Percentiles rank a stretch among this genome's conserved stretches.
Evolutionary conservation across 2,329 filamentous ascomycete genomes (phyloP).

Genomic region (Ascochyta koolunga): DNA sequence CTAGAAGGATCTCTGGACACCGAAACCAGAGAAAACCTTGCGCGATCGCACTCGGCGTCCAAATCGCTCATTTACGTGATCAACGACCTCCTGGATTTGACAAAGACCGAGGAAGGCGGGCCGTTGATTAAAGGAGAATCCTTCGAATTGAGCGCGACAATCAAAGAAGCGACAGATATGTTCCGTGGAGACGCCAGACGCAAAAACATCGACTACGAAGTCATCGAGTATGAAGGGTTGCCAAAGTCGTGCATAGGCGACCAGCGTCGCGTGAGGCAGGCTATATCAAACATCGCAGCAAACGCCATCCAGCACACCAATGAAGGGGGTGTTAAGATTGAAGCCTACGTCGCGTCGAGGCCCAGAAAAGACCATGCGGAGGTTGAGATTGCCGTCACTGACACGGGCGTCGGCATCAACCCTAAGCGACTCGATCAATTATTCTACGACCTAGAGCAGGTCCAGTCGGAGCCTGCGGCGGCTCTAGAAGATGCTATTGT

Average conservation of each 20-base stretch:
- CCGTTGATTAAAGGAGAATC: slow-evolving; percentile 79
- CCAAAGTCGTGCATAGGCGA: slow-evolving; percentile 78
- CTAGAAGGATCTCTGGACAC: slow-evolving; percentile 79
- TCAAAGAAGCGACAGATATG: slow-evolving; percentile 77
- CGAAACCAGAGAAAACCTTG: slow-evolving; percentile 83
- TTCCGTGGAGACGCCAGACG: slow-evolving; percentile 76
- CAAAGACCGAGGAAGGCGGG: slow-evolving; percentile 84
- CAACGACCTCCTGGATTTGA: slow-evolving; percentile 87
- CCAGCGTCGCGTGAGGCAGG: slow-evolving; percentile 78
- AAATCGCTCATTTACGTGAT: slow-evolving; percentile 94
- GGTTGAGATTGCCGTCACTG: slow-evolving; percentile 76
- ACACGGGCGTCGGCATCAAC: slow-evolving; percentile 73
- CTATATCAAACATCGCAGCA: slow-evolving; percentile 79
- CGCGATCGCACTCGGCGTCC: slow-evolving; percentile 85
- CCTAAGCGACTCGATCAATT: slow-evolving; percentile 62
- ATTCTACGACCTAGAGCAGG: slow-evolving; percentile 70
- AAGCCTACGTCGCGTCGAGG: slow-evolving; percentile 64
- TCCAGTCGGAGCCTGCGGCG: slow-evolving; percentile 49
- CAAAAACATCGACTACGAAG: slow-evolving; percentile 74
- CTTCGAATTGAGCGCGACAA: slow-evolving; percentile 73
- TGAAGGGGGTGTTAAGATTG: slow-evolving; percentile 70
- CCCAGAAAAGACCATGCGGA: slow-evolving; percentile 58
- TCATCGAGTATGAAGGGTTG: slow-evolving; percentile 70
- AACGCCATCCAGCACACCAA: slow-evolving; percentile 84
- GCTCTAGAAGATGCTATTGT: slow-evolving; percentile 41